Evolutionary conservation across 306 rosid genomes (phyloP), one percentile per base, ranked within the genome.

Genomic region (Glycyrrhiza uralensis): DNA sequence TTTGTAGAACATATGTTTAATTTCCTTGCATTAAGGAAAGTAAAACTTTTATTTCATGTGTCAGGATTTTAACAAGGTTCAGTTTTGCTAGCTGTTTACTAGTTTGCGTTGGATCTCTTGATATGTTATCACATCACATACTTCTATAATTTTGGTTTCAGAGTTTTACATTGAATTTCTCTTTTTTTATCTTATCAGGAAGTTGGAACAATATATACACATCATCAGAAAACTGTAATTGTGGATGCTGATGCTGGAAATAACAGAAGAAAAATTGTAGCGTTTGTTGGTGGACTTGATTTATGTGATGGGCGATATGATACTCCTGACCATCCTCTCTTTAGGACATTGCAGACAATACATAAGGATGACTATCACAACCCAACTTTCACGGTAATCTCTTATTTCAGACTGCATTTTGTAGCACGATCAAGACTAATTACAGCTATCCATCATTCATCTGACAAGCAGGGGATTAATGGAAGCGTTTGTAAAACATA

Each of bases 241-340:
- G 97, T 91, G 69, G 99, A 94, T 78, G 91, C 93, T 58, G 97
- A 89, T 78, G 95, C 96, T 76, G 99, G 96, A 49, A 62, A 72
- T 76, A 81, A 76, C 69, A 79, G 80, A 82, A 88, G 97, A 83
- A 94, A 91, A 80, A 86, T 94, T 66, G 44, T 89, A 67, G 95
- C 99, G 69, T 94, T 94, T 85, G 97, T 94, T 49, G 99, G 99
- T 56, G 99, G 99, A 76, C 96, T 94, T 50, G 99, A 94, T 85
- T 82, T 94, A 71, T 94, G 99, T 76, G 97, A 94, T 4, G 99
- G 99, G 24, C 89, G 99, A 72, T 94, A 94, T 74, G 99, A 94
- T 84, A 83, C 86, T 61, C 99, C 97, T 38, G 24, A 77, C 20
- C 99, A 94, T 76, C 81, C 91, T 77, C 17, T 91, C 45, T 85